These are phyloP conservation scores for Piper longum DNA, from an alignment of 164 flowering plant species.

Conservation along the genomic window DNA sequence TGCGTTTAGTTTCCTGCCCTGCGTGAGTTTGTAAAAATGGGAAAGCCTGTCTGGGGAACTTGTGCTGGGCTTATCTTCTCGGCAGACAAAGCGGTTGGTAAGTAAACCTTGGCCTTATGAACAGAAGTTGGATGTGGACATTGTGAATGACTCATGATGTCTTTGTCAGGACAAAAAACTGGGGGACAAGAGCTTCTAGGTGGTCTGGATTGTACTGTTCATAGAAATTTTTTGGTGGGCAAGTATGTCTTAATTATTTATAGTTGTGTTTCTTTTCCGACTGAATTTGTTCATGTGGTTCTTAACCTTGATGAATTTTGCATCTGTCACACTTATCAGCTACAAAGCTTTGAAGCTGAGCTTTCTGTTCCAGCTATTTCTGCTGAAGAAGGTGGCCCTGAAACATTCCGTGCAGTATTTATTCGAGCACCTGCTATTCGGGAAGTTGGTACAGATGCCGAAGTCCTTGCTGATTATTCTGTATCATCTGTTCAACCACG, in stretches of 20 bases:
- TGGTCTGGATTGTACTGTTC: conserved; percentile 86
- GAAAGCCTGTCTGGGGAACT: conserved; percentile 99
- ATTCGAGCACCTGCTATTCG: conserved; percentile 94
- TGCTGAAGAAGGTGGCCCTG: conserved; percentile 77
- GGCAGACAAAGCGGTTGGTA: conserved; percentile 74
- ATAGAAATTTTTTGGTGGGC: conserved; percentile 93
- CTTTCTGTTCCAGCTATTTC: conserved; percentile 51
- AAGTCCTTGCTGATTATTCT: conserved; percentile 66
- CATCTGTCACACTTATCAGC: conserved; percentile 21
- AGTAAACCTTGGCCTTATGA: conserved; percentile 4
- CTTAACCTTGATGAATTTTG: neutral
- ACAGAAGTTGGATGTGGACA: neutral
- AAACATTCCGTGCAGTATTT: conserved; percentile 71
- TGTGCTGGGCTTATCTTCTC: conserved; percentile 96
- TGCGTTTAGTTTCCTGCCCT: conserved; percentile 73
- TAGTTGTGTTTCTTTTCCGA: neutral
- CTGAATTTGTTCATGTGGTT: neutral
- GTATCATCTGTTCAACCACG: conserved; percentile 22
- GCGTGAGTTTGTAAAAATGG: conserved; percentile 75
- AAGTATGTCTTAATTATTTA: conserved; percentile 25
- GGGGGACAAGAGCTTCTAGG: conserved; percentile 91
- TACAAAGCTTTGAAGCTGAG: conserved; percentile 89
- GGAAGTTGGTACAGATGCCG: conserved; percentile 81
- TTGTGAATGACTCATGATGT: conserved; percentile 1
- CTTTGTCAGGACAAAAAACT: conserved; percentile 58